A percentile compares a stretch with the other conserved stretches of the same genome.
phyloP scores from a whole-genome alignment of 768 basidiomycete genomes.

The Solioccasus polychromus region DNA sequence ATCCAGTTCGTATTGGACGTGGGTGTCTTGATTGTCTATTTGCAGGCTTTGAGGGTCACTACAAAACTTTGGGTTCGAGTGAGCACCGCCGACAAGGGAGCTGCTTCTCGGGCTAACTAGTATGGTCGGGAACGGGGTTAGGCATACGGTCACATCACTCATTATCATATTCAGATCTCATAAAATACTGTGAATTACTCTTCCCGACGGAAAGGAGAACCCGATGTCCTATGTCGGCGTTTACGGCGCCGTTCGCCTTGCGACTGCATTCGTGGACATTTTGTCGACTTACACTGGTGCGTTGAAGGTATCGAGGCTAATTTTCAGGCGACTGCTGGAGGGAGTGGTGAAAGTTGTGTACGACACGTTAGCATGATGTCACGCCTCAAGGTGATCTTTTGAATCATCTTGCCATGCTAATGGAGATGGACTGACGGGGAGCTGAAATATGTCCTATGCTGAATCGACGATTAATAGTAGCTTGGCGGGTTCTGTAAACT shows the following conservation, averaged over 20 bases:
- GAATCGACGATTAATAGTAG: slow-evolving; percentile 84
- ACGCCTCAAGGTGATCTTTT: slow-evolving; percentile 73
- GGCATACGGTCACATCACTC: slow-evolving; percentile 20
- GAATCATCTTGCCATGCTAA: neutral
- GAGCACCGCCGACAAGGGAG: neutral
- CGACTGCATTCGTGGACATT: slow-evolving; percentile 47
- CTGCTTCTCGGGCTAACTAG: neutral
- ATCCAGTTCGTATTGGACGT: slow-evolving; percentile 33
- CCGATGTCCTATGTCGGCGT: slow-evolving; percentile 72
- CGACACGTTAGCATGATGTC: slow-evolving; percentile 82
- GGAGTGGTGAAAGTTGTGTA: slow-evolving; percentile 76
- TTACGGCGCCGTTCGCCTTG: slow-evolving; percentile 60
- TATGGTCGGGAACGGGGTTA: slow-evolving; percentile 29
- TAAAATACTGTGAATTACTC: slow-evolving; percentile 14
- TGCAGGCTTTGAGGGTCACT: slow-evolving; percentile 24
- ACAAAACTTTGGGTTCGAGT: slow-evolving; percentile 34
- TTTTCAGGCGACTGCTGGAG: slow-evolving; percentile 54
- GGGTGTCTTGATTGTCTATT: slow-evolving; percentile 22
- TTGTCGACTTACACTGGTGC: slow-evolving; percentile 52
- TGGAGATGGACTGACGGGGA: neutral
- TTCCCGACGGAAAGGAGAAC: slow-evolving; percentile 52
- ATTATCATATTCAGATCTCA: slow-evolving; percentile 15
- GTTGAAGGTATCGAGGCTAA: slow-evolving; percentile 33
- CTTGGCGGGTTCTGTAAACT: slow-evolving; percentile 69
- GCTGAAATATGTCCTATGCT: slow-evolving; percentile 68